Percentiles rank a stretch among this genome's conserved stretches.
Evolutionary conservation across 441 rosid species (phyloP).

Genomic region (Arabidopsis lyrata): DNA sequence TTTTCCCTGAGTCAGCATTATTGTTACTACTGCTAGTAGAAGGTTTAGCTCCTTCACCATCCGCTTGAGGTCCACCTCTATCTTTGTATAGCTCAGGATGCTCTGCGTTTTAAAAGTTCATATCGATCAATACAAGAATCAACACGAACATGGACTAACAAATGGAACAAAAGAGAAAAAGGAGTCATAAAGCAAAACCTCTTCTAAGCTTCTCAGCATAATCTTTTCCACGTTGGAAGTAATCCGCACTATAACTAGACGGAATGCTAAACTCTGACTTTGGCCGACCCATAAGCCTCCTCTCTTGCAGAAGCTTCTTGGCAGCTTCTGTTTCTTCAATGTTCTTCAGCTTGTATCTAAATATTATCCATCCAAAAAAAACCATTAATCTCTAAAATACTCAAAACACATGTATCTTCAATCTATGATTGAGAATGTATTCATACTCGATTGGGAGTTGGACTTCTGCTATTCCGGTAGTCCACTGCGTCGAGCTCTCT

Average conservation of each 20-base stretch:
- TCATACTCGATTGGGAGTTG: constrained; percentile 94
- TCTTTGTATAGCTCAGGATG: constrained; percentile 94
- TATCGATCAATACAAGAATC: constrained; percentile 27
- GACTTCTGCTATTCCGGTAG: constrained; percentile 96
- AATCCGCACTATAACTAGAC: constrained; percentile 95
- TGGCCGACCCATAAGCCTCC: constrained; percentile 73
- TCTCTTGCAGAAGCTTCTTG: constrained; percentile 93
- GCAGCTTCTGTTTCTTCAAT: constrained; percentile 99
- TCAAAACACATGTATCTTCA: background rate
- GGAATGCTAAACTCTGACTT: constrained; percentile 83
- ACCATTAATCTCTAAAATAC: background rate
- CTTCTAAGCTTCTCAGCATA: constrained; percentile 93
- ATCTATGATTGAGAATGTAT: background rate
- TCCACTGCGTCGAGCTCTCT: constrained; percentile 99
- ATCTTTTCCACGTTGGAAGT: constrained; percentile 91
- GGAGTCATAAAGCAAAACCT: constrained; percentile 51
- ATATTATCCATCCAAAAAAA: constrained; percentile 35
- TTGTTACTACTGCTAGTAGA: constrained; percentile 52
- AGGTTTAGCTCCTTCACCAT: constrained; percentile 61
- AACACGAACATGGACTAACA: background rate
- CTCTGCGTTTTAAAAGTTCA: constrained; percentile 50
- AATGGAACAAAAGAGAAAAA: background rate
- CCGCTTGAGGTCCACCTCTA: constrained; percentile 50
- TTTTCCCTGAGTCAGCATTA: constrained; percentile 53
- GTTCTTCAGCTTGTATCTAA: constrained; percentile 83